Evolutionary conservation across 345 rosid species (phyloP).

Genomic region (Nasturtium officinale): DNA sequence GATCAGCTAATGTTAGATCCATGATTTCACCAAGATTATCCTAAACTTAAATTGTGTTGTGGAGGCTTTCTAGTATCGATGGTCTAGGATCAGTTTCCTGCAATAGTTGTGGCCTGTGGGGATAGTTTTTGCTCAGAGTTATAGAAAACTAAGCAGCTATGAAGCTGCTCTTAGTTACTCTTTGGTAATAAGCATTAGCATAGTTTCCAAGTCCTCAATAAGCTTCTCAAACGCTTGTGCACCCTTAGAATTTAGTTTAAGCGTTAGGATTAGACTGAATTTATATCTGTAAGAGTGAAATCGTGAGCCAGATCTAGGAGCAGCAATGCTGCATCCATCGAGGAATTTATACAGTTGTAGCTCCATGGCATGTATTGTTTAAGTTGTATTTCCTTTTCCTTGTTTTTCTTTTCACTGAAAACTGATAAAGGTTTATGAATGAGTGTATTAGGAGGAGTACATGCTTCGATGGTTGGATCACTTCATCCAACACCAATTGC

Average conservation of each 20-base stretch:
- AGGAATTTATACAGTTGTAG: not conserved
- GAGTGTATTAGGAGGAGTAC: conserved; percentile 81
- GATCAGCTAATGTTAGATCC: not conserved
- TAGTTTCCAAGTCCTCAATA: not conserved
- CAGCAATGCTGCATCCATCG: not conserved
- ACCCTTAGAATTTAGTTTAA: conserved; percentile 1
- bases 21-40: not conserved
- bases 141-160: not conserved
- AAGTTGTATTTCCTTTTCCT: conserved; percentile 16
- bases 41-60: not conserved
- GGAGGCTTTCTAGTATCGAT: conserved; percentile 12
- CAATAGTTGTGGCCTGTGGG: not conserved
- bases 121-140: not conserved
- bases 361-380: not conserved
- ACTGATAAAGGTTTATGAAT: not conserved
- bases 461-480: conserved; percentile 99
- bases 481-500: conserved; percentile 97
- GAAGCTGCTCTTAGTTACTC: not conserved
- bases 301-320: not conserved
- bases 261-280: not conserved
- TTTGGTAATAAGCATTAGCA: not conserved
- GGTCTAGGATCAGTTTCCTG: conserved; percentile 1
- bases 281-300: not conserved
- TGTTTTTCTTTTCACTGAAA: conserved; percentile 37
- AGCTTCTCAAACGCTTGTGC: not conserved